These are phyloP conservation scores for Gynostemma pentaphyllum DNA, from an alignment of 306 rosid species.

Conservation along the genomic window DNA sequence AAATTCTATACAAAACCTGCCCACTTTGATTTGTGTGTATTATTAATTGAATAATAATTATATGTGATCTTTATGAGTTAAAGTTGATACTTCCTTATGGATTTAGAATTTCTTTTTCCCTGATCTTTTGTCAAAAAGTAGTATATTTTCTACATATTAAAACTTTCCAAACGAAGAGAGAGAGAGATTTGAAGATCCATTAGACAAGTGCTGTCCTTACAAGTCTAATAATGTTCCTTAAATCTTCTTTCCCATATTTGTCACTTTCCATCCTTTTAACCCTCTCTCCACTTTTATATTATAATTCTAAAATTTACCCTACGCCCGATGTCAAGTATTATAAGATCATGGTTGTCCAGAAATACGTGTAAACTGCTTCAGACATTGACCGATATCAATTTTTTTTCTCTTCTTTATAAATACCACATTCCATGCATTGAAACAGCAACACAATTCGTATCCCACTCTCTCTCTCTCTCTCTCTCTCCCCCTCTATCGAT, in stretches of 20 bases:
- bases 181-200: neutral
- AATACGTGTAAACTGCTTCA: too few species aligned
- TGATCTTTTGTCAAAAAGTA: neutral
- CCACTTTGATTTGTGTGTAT: too few species aligned
- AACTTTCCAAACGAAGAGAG: neutral
- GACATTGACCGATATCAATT: neutral
- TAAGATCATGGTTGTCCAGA: too few species aligned
- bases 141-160: slow-evolving; percentile 1
- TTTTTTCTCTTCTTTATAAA: slow-evolving; percentile 6
- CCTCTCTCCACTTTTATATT: neutral
- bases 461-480: neutral
- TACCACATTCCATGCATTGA: neutral
- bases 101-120: neutral
- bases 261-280: neutral
- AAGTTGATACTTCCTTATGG: too few species aligned
- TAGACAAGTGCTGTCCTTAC: slow-evolving; percentile 2
- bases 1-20: too few species aligned
- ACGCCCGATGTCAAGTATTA: too few species aligned
- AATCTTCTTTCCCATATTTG: neutral
- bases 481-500: neutral
- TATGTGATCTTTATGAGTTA: too few species aligned
- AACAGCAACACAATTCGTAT: too few species aligned
- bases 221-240: neutral
- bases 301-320: too few species aligned
- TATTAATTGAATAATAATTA: too few species aligned